phyloP scores from a whole-genome alignment of 371 early-diverging fungal species.

The Entomophthora muscae region DNA sequence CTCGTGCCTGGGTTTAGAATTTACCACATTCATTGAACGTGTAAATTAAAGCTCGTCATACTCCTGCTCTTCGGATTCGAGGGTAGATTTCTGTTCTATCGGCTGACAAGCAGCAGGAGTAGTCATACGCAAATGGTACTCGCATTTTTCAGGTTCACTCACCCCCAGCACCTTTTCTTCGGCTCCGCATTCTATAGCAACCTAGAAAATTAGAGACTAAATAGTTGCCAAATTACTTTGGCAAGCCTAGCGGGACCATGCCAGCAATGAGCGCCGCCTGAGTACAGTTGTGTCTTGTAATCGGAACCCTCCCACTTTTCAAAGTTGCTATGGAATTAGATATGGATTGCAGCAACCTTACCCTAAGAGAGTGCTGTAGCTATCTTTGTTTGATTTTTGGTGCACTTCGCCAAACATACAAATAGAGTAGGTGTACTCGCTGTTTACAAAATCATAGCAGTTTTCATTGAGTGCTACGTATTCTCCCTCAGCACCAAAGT shows the following conservation, averaged over 20 bases:
- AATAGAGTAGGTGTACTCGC: constrained; percentile 69
- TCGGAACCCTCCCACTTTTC: constrained; percentile 5
- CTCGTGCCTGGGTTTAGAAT: too few relatives aligned
- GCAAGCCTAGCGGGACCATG: constrained; percentile 75
- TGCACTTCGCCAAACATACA: constrained; percentile 59
- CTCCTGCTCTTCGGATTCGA: not conserved
- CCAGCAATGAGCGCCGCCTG: constrained; percentile 73
- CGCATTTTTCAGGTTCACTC: constrained; percentile 84
- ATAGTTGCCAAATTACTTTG: constrained; percentile 14
- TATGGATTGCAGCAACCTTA: constrained; percentile 14
- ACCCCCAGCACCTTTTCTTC: constrained; percentile 45
- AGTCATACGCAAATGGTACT: constrained; percentile 47
- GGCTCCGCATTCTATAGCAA: constrained; percentile 37
- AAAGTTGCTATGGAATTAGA: not conserved
- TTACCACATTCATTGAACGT: too few relatives aligned
- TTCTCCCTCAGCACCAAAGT: constrained; percentile 37
- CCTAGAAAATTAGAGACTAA: not conserved
- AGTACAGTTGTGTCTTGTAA: constrained; percentile 39
- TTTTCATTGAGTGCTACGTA: constrained; percentile 40
- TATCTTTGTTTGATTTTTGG: constrained; percentile 46
- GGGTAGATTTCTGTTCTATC: not conserved
- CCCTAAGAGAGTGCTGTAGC: constrained; percentile 44
- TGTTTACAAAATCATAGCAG: constrained; percentile 45
- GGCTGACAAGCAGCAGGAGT: constrained; percentile 63
- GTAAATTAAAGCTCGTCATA: not conserved